phyloP scores from a whole-genome alignment of 495 filamentous ascomycete species.

The Trichoderma orchidacearum region DNA sequence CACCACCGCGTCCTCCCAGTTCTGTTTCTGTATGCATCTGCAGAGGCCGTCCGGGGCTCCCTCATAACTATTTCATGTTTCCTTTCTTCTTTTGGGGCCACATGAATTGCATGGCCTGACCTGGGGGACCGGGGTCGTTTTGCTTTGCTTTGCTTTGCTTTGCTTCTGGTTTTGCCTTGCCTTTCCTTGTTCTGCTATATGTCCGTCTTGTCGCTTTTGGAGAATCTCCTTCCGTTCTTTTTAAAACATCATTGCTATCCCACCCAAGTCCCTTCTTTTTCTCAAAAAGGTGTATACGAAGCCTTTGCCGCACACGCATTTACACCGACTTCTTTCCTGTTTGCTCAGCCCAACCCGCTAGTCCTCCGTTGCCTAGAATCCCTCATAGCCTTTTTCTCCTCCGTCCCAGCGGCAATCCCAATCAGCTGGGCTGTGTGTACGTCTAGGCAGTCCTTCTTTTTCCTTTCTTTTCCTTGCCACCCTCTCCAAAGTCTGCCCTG shows the following conservation, averaged over 20 bases:
- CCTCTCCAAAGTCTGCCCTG: neutral
- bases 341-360: neutral
- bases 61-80: neutral
- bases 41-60: conserved; percentile 8
- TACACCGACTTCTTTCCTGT: neutral
- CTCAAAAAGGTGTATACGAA: neutral
- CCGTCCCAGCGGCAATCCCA: neutral
- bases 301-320: neutral
- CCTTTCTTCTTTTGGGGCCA: conserved; percentile 9
- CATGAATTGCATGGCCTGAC: conserved; percentile 17
- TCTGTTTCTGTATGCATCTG: conserved; percentile 16
- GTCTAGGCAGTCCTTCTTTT: neutral
- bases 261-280: neutral
- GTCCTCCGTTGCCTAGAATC: neutral
- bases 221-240: neutral
- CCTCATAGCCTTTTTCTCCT: neutral
- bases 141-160: neutral
- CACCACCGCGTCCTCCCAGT: conserved; percentile 6
- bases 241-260: neutral
- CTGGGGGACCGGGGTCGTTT: conserved; percentile 7
- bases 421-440: neutral
- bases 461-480: neutral
- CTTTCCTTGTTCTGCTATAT: no score
- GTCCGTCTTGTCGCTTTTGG: neutral
- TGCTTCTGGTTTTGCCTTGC: neutral